Evolutionary conservation across 2,329 filamentous ascomycete genomes (phyloP), one percentile per base, ranked within the genome.

Genomic region (Aaosphaeria arxii): DNA sequence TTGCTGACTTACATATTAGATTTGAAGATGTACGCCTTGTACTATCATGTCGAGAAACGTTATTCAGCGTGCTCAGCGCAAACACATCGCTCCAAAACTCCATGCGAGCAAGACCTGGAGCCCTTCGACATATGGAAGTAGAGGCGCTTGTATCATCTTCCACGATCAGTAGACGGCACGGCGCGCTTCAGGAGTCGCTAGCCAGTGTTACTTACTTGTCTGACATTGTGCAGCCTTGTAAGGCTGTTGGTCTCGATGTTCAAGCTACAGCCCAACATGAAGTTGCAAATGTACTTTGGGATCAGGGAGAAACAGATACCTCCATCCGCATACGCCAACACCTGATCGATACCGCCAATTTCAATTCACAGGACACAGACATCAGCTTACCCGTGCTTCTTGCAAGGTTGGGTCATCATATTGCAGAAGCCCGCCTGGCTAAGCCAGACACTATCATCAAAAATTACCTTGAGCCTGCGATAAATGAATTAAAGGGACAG

Each of bases 381-480:
- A 54, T 68, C 17, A 67, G 60, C 42, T 44, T 69, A 35, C 61
- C 92, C 1, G 88, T 92, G 52, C 73, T 99, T 30, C 79, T 97
- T 30, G 90, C 92, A 4, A 92, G 11, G 2, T 50, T 83, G 80
- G 94, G 89, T 1, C 85, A 94, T 61, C 89, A 92, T 64, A 83
- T 96, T 38, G 95, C 92, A 0, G 86, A 95, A 59, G 94, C 94
- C 13, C 85, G 89, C 38, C 78, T 99, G 4, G 91, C 96, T 67
- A 95, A 92, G 55, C 90, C 95, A 0, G 90, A 96, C 55, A 83
- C 85, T 46, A 96, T 99, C 51, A 89, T 96, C 56, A 84, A 87
- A 57, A 84, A 87, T 33, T 97, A 96, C 60, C 79, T 99, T 0
- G 82, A 87, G 46, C 89, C 89, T 24, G 91, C 94, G 0, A 84